Evolutionary conservation across 345 rosid species (phyloP).

Genomic region (Eucalyptus curtisii): DNA sequence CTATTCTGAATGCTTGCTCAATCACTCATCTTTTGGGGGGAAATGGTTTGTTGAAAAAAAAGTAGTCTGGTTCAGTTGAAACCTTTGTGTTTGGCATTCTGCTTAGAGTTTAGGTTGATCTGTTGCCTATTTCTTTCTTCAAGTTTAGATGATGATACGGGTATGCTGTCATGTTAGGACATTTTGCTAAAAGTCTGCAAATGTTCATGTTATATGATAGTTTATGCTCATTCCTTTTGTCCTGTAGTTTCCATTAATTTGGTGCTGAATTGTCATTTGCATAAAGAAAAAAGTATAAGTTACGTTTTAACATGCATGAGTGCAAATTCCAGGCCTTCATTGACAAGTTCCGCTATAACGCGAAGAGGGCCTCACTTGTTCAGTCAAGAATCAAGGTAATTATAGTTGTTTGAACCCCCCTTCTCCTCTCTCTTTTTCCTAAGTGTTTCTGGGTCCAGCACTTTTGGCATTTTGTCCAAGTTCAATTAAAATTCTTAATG

Average conservation of each 20-base stretch:
- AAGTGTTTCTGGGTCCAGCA: not conserved
- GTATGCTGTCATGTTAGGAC: not conserved
- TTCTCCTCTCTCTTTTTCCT: not conserved
- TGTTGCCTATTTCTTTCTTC: not conserved
- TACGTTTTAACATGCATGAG: not conserved
- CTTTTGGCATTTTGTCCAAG: not conserved
- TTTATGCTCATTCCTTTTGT: not conserved
- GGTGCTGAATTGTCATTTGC: not conserved
- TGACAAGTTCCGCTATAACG: slow-evolving; percentile 97
- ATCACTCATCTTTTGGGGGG: not conserved
- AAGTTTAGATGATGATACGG: not conserved
- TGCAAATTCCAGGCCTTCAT: slow-evolving; percentile 63
- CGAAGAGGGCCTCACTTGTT: slow-evolving; percentile 98
- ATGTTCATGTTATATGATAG: not conserved
- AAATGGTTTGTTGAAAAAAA: not conserved
- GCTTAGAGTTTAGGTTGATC: not conserved
- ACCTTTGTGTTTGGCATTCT: not conserved
- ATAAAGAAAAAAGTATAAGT: not conserved
- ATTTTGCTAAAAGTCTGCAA: not conserved
- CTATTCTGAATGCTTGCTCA: not conserved
- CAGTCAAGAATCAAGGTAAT: slow-evolving; percentile 98
- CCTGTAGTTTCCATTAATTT: not conserved
- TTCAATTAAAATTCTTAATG: not conserved
- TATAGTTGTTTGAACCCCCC: not conserved
- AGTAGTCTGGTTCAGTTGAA: not conserved